Conservation (phyloP, 176 grass and related monocot genomes). For the Avena atlantica region DNA sequence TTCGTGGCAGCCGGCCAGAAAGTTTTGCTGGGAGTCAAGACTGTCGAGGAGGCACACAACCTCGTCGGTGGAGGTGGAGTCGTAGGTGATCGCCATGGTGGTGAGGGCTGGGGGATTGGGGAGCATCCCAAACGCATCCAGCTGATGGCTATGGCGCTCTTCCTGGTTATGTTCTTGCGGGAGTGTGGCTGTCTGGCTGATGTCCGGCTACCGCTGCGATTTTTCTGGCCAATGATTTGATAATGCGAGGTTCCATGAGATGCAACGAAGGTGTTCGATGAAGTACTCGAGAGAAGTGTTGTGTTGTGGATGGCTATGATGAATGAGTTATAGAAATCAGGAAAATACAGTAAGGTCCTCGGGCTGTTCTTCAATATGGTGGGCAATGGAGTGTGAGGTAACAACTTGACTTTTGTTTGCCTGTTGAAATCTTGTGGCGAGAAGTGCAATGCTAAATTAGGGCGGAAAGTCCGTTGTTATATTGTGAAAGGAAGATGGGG, state of each 20-base stretch:
- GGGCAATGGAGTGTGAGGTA: slow-evolving; percentile 40
- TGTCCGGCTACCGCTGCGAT: slow-evolving; percentile 43
- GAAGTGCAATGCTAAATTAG: slow-evolving; percentile 34
- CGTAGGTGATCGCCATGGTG: too few species aligned
- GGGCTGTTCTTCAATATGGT: slow-evolving; percentile 59
- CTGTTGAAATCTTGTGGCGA: slow-evolving; percentile 68
- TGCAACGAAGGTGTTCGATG: slow-evolving; percentile 78
- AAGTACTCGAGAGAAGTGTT: slow-evolving; percentile 58
- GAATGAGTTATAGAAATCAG: slow-evolving; percentile 51
- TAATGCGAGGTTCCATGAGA: slow-evolving; percentile 53
- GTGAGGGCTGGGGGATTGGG: too few species aligned
- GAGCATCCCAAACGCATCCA: neutral
- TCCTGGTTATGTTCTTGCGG: slow-evolving; percentile 53
- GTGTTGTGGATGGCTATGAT: slow-evolving; percentile 77
- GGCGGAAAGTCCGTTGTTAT: neutral
- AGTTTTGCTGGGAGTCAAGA: too few species aligned
- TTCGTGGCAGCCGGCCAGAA: too few species aligned
- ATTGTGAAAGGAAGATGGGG: too few species aligned
- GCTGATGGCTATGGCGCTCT: slow-evolving; percentile 7
- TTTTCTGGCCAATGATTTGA: slow-evolving; percentile 65
- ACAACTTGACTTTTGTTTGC: slow-evolving; percentile 68
- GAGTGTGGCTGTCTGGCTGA: slow-evolving; percentile 4
- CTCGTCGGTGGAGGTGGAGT: too few species aligned
- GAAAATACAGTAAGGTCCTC: slow-evolving; percentile 46
- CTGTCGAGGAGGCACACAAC: too few species aligned